phyloP scores from a whole-genome alignment of 2,329 filamentous ascomycete genomes.

The Sphaerulina vaccinii region DNA sequence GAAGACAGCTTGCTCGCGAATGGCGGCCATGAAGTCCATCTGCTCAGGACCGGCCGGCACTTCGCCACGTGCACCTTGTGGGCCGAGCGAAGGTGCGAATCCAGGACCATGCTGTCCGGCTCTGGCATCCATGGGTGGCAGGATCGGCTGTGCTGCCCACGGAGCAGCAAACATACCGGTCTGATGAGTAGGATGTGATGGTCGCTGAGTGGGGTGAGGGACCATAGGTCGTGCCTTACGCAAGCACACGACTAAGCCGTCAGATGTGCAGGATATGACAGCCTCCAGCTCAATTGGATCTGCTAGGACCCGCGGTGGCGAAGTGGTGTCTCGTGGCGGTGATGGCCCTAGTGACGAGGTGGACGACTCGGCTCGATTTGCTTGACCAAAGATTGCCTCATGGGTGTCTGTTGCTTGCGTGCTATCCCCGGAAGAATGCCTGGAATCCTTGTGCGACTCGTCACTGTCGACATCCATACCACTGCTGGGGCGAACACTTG shows the following conservation, averaged over 20 bases:
- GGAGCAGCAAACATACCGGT: constrained; percentile 76
- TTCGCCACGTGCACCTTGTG: constrained; percentile 35
- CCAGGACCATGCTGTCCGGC: constrained; percentile 31
- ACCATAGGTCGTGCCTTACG: constrained; percentile 71
- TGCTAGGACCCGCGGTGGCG: constrained; percentile 18
- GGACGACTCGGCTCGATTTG: constrained; percentile 40
- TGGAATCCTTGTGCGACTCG: constrained; percentile 23
- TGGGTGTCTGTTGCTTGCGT: constrained; percentile 40
- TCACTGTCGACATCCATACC: constrained; percentile 25
- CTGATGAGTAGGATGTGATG: constrained; percentile 48
- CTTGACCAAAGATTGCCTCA: constrained; percentile 46
- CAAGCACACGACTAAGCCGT: constrained; percentile 79
- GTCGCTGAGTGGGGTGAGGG: constrained; percentile 54
- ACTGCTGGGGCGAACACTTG: constrained; percentile 14
- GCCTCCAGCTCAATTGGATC: constrained; percentile 73
- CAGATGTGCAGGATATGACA: constrained; percentile 87
- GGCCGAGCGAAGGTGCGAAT: constrained; percentile 41
- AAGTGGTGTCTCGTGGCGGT: constrained; percentile 28
- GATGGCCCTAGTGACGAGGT: constrained; percentile 35
- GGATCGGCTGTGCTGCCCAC: constrained; percentile 69
- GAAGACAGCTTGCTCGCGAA: constrained; percentile 83
- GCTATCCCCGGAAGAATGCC: constrained; percentile 50
- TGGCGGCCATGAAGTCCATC: constrained; percentile 72
- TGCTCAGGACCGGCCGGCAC: constrained; percentile 53
- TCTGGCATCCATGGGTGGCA: constrained; percentile 41